phyloP scores from a whole-genome alignment of 805 yeast genomes.

The Candida manassasensis region DNA sequence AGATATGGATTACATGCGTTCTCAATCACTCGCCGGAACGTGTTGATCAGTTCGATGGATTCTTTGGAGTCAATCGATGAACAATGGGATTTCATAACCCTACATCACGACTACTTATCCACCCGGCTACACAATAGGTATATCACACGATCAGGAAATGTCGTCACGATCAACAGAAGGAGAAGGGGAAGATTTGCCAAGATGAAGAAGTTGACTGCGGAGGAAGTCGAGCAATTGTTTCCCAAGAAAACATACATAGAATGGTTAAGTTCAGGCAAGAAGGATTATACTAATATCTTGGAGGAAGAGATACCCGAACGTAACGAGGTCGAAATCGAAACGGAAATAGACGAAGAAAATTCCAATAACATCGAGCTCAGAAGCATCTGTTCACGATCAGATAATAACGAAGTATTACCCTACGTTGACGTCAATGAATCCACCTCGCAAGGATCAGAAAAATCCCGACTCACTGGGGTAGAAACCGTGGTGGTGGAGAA shows the following conservation, averaged over 20 bases:
- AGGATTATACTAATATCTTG: constrained; percentile 42
- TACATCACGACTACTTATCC: constrained; percentile 3
- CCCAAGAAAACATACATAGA: constrained; percentile 53
- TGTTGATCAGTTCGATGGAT: constrained; percentile 10
- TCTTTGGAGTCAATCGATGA: constrained; percentile 1
- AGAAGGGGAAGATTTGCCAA: constrained; percentile 36
- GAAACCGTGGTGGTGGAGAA: too few relatives aligned
- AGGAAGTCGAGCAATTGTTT: constrained; percentile 57
- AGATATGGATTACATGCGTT: constrained; percentile 49
- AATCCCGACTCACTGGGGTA: too few relatives aligned
- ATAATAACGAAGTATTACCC: too few relatives aligned
- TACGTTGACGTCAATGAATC: too few relatives aligned
- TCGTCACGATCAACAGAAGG: constrained; percentile 14
- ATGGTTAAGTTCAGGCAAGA: constrained; percentile 61
- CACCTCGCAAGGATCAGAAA: too few relatives aligned
- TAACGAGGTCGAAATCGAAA: background rate
- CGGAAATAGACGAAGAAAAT: constrained; percentile 1
- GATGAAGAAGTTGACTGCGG: constrained; percentile 49
- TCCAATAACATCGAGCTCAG: background rate
- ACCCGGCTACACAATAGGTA: background rate
- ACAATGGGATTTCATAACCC: constrained; percentile 3
- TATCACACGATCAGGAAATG: background rate
- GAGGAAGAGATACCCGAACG: constrained; percentile 26
- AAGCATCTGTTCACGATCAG: background rate
- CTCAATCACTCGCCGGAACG: constrained; percentile 27